Conservation (phyloP, 345 rosid genomes). For the Trapa bicornis region DNA sequence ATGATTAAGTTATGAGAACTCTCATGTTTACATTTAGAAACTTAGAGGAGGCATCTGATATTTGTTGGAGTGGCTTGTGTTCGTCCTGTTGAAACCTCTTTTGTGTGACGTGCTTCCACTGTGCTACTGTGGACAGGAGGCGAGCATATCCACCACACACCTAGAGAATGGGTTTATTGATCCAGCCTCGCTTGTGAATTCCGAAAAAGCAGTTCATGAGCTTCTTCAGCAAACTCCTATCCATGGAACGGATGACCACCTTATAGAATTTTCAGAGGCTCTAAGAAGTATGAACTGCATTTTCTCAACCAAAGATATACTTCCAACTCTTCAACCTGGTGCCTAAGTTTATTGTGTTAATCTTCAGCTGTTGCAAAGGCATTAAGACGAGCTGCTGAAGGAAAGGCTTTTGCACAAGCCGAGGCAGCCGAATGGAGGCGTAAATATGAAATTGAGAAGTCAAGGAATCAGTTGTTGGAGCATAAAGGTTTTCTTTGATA, state of each 20-base stretch:
- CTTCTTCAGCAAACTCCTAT: constrained; percentile 71
- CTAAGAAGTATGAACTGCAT: constrained; percentile 55
- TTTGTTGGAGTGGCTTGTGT: too few relatives aligned
- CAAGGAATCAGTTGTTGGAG: constrained; percentile 34
- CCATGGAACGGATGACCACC: constrained; percentile 73
- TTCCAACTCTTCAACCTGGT: neutral
- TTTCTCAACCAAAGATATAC: neutral
- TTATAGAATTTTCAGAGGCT: constrained; percentile 90
- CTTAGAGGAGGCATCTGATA: neutral
- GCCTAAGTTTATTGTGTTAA: neutral
- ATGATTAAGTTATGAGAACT: neutral
- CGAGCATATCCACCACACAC: constrained; percentile 24
- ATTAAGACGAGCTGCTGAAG: constrained; percentile 88
- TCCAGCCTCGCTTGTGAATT: constrained; percentile 37
- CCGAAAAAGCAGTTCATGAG: constrained; percentile 89
- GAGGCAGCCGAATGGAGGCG: constrained; percentile 99
- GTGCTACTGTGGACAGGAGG: constrained; percentile 43
- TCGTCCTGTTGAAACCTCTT: neutral
- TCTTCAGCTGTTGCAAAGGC: constrained; percentile 94
- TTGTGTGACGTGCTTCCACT: constrained; percentile 4
- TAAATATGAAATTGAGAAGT: constrained; percentile 72
- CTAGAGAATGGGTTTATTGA: constrained; percentile 38
- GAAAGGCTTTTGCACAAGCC: constrained; percentile 91
- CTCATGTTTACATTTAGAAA: neutral
- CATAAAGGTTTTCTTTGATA: constrained; percentile 44